Conservation (phyloP, 768 basidiomycete species). For the Rubroboletus satanas region DNA sequence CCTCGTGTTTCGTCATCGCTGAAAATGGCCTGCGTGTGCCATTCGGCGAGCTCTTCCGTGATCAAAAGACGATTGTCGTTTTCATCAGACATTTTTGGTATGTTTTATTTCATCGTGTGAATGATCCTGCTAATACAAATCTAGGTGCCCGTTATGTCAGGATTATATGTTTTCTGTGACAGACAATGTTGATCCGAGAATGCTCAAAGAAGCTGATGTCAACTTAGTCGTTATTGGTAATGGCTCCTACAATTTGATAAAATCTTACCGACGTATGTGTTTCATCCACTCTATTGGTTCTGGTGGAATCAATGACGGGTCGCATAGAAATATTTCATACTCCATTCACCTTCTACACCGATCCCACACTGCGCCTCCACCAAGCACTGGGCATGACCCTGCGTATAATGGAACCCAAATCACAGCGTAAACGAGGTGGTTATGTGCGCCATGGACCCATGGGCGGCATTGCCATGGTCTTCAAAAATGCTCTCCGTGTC, state of each 20-base stretch:
- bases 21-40: conserved; percentile 61
- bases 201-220: conserved; percentile 47
- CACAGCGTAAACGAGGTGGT: conserved; percentile 43
- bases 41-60: conserved; percentile 65
- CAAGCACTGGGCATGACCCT: conserved; percentile 71
- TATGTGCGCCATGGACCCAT: conserved; percentile 67
- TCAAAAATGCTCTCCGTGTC: conserved; percentile 63
- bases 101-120: conserved; percentile 9
- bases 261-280: conserved; percentile 61
- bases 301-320: not conserved
- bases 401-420: conserved; percentile 40
- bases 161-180: conserved; percentile 78
- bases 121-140: not conserved
- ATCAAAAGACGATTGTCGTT: conserved; percentile 62
- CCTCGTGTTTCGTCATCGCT: conserved; percentile 58
- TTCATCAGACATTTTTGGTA: conserved; percentile 88
- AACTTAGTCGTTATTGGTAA: conserved; percentile 74
- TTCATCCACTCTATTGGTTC: not conserved
- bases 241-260: conserved; percentile 72
- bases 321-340: conserved; percentile 60
- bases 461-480: conserved; percentile 70
- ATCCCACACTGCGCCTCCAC: conserved; percentile 68
- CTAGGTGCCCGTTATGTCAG: conserved; percentile 75
- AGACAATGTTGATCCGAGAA: conserved; percentile 43
- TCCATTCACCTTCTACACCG: conserved; percentile 75